Base-by-base conservation (phyloP, 441 rosid species). In the Pelargonium citronellum region DNA sequence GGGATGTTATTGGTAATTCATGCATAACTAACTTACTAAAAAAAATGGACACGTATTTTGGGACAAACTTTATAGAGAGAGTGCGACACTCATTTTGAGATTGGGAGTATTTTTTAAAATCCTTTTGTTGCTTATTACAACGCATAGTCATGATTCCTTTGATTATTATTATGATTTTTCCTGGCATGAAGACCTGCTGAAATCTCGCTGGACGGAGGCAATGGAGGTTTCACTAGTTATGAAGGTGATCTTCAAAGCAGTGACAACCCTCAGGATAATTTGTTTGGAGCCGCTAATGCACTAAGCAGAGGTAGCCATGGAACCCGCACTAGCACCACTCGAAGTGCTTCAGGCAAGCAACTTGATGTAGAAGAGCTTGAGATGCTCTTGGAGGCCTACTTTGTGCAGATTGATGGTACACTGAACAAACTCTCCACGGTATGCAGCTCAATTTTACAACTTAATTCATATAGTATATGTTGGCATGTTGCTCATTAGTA, bases 301-400 rank as follows among this genome's bases (percentile, higher is more conserved):
- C 80, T 78, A 61, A 72, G 87, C 67, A 82, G 86, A 64, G 87
- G 67, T 49, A 85, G 90, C 80, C 90, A 84, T 73, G 85, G 87
- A 71, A 85, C 86, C 17, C 82, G 7, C 67, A 69, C 91, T 11
- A 86, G 94, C 71, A 80, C 94, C 70, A 83, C 86, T 22, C 80
- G 72, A 34, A 89, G 95, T 80, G 83, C 84, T 24, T 77, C 79
- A 69, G 84, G 83, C 79, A 87, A 92, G 76, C 79, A 82, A 17
- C 82, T 87, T 62, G 87, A 87, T 73, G 91, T 87, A 0, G 92
- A 85, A 76, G 98, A 92, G 78, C 91, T 92, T 20, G 98, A 92
- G 74, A 92, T 91, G 98, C 91, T 91, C 69, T 73, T 92, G 83
- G 98, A 90, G 79, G 98, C 96, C 4, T 90, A 90, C 73, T 89